Percentiles rank a stretch among this genome's conserved stretches.
phyloP scores from a whole-genome alignment of 176 grass and related monocot species.

The Aegilops umbellulata region DNA sequence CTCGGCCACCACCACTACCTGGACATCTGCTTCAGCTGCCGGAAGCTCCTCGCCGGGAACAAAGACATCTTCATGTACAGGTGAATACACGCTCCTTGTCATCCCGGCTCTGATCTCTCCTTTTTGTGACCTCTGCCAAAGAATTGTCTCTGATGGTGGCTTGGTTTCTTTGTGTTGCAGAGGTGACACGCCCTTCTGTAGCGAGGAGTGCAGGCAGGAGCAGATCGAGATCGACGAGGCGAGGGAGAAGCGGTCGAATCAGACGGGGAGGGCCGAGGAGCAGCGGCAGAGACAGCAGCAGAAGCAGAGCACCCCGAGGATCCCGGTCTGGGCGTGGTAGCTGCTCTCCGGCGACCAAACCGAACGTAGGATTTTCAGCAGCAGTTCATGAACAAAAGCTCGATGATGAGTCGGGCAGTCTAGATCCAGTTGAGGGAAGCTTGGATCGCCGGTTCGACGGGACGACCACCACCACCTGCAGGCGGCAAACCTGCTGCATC shows the following conservation, averaged over 20 bases:
- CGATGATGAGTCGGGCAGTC: background rate
- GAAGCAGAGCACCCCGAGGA: constrained; percentile 55
- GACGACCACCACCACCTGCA: background rate
- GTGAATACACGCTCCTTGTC: background rate
- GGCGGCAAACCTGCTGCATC: background rate
- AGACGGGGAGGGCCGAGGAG: constrained; percentile 44
- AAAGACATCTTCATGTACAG: constrained; percentile 97
- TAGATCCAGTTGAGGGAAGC: background rate
- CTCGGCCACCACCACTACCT: constrained; percentile 77
- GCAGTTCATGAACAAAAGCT: background rate
- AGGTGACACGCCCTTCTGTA: constrained; percentile 91
- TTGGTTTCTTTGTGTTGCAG: constrained; percentile 33
- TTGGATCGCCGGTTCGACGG: constrained; percentile 8
- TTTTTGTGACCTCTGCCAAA: background rate
- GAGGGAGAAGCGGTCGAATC: constrained; percentile 47
- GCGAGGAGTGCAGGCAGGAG: constrained; percentile 91
- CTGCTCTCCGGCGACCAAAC: background rate
- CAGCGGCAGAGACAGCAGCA: constrained; percentile 46
- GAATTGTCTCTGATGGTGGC: constrained; percentile 17
- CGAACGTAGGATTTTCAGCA: constrained; percentile 8
- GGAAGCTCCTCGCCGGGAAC: constrained; percentile 59
- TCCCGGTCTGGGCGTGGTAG: constrained; percentile 76
- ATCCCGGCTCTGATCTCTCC: background rate
- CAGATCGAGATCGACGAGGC: constrained; percentile 89
- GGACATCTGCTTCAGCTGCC: constrained; percentile 85